Conservation (phyloP, 306 rosid species). For the Chamaecrista fasciculata region DNA sequence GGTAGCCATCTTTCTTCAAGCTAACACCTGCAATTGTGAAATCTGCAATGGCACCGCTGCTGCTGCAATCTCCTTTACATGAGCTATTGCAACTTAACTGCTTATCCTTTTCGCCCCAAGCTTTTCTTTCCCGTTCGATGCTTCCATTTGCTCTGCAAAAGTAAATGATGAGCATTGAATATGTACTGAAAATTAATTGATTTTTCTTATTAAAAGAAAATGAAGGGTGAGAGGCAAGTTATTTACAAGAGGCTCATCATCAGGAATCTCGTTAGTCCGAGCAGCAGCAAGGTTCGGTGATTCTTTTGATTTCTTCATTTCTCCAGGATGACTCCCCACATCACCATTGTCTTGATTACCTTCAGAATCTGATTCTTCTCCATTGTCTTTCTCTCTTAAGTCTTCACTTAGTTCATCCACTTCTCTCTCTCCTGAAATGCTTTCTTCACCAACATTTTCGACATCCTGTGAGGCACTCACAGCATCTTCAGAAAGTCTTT, state of each 20-base stretch:
- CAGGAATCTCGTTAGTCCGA: slow-evolving; percentile 55
- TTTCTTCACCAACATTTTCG: slow-evolving; percentile 43
- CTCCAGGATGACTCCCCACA: slow-evolving; percentile 39
- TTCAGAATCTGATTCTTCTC: slow-evolving; percentile 46
- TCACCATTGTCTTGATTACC: slow-evolving; percentile 43
- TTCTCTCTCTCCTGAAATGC: slow-evolving; percentile 48
- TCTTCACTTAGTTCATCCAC: slow-evolving; percentile 41
- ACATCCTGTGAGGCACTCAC: slow-evolving; percentile 38
- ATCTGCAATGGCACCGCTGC: slow-evolving; percentile 32
- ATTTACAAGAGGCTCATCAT: slow-evolving; percentile 90
- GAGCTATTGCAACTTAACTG: slow-evolving; percentile 19
- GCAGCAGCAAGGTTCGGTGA: slow-evolving; percentile 25
- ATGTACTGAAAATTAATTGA: background rate
- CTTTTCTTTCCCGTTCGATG: slow-evolving; percentile 52
- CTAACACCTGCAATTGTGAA: slow-evolving; percentile 25
- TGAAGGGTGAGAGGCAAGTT: slow-evolving; percentile 22
- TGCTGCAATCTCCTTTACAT: slow-evolving; percentile 20
- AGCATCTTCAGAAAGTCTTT: slow-evolving; percentile 41
- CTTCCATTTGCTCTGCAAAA: slow-evolving; percentile 81
- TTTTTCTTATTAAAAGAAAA: background rate
- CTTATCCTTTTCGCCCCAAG: slow-evolving; percentile 35
- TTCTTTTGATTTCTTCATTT: slow-evolving; percentile 29
- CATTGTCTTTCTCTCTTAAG: slow-evolving; percentile 42
- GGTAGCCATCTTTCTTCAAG: slow-evolving; percentile 35
- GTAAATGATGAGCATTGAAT: background rate